Evolutionary conservation across 306 rosid genomes (phyloP).

Genomic region (Rosa lucieae): DNA sequence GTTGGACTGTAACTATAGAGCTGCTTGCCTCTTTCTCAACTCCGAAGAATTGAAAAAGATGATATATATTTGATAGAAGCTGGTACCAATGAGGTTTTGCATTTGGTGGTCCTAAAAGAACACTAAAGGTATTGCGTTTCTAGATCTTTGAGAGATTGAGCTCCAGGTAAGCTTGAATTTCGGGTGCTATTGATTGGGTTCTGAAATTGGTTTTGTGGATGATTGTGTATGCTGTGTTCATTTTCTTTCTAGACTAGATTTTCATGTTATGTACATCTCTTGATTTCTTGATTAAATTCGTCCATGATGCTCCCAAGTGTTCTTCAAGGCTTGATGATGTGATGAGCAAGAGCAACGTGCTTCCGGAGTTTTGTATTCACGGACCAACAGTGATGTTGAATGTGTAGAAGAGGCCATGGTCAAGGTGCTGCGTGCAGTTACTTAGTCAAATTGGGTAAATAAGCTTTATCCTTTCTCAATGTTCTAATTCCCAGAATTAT

Average conservation of each 20-base stretch:
- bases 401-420: conserved; percentile 79
- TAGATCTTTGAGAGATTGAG: background rate
- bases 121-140: background rate
- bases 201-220: too few relatives aligned
- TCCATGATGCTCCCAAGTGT: conserved; percentile 56
- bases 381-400: conserved; percentile 61
- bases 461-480: conserved; percentile 18
- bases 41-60: conserved; percentile 11
- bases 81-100: background rate
- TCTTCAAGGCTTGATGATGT: conserved; percentile 45
- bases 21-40: conserved; percentile 30
- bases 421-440: conserved; percentile 87
- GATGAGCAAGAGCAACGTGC: conserved; percentile 45
- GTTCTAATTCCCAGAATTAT: background rate
- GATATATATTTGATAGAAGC: background rate
- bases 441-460: conserved; percentile 82
- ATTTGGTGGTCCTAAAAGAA: conserved; percentile 2
- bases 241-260: too few relatives aligned
- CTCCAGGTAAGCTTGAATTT: too few relatives aligned
- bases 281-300: conserved; percentile 64
- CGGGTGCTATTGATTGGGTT: too few relatives aligned
- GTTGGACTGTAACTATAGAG: conserved; percentile 29
- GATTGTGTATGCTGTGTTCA: too few relatives aligned
- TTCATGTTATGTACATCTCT: conserved; percentile 34
- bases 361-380: conserved; percentile 45